Conservation (phyloP, 805 yeast genomes). For the Candida succiphila region DNA sequence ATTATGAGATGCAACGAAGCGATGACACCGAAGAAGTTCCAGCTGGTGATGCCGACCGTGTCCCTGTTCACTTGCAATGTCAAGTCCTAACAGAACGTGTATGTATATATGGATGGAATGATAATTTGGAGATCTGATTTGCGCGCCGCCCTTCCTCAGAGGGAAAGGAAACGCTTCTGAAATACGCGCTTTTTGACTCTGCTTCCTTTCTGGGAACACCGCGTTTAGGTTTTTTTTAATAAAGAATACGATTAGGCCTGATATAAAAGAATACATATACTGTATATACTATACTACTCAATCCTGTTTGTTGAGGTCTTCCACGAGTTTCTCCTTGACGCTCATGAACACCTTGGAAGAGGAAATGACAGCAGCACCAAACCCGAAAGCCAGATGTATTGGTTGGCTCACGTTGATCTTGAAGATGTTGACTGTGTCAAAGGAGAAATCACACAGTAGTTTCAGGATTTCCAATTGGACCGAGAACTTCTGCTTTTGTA, state of each 20-base stretch:
- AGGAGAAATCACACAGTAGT: conserved; percentile 34
- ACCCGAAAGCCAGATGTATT: conserved; percentile 20
- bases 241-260: too few relatives aligned
- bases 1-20: too few relatives aligned
- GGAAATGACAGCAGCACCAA: conserved; percentile 22
- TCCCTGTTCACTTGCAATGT: too few relatives aligned
- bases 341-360: conserved; percentile 20
- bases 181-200: neutral
- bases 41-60: too few relatives aligned
- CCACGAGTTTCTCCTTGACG: conserved; percentile 8
- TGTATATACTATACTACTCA: neutral
- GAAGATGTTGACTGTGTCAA: conserved; percentile 37
- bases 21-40: too few relatives aligned
- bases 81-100: too few relatives aligned
- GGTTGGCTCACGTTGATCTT: conserved; percentile 22
- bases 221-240: too few relatives aligned
- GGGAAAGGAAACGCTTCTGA: neutral
- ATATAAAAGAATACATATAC: too few relatives aligned
- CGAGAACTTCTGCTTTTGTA: conserved; percentile 25
- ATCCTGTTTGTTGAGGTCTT: neutral
- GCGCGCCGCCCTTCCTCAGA: too few relatives aligned
- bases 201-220: too few relatives aligned
- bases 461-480: conserved; percentile 31
- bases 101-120: too few relatives aligned
- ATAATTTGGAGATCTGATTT: too few relatives aligned